These are phyloP conservation scores for Lagenidium giganteum DNA, from an alignment of 352 stramenopile genomes.

Conservation along the genomic window DNA sequence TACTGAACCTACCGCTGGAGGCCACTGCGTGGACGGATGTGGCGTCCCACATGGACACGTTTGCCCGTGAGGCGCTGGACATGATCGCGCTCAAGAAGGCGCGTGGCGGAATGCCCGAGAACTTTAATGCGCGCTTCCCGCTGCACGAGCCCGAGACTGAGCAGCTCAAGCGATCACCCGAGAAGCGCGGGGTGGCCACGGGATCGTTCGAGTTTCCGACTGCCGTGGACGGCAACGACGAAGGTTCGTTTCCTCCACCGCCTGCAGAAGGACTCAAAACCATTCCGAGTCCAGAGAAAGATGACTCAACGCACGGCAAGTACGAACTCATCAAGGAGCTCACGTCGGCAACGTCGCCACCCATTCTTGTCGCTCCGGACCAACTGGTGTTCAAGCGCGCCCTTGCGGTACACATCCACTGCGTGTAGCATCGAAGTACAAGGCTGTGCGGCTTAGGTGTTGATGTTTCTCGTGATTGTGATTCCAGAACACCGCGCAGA, in stretches of 20 bases:
- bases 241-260: conserved; percentile 6
- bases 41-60: conserved; percentile 59
- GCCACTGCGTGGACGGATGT: conserved; percentile 36
- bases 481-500: conserved; percentile 24
- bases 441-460: no score
- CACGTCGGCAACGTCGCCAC: conserved; percentile 6
- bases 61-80: conserved; percentile 62
- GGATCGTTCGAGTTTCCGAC: conserved; percentile 34
- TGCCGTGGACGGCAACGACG: conserved; percentile 16
- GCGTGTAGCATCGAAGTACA: no score
- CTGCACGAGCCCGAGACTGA: conserved; percentile 56
- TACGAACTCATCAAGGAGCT: no score
- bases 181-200: conserved; percentile 22
- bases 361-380: conserved; percentile 56
- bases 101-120: conserved; percentile 56
- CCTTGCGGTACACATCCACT: conserved; percentile 14
- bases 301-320: no score
- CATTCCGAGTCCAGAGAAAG: conserved; percentile 21
- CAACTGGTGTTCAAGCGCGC: conserved; percentile 63
- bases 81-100: conserved; percentile 58
- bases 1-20: conserved; percentile 61
- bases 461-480: no score
- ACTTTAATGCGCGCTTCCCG: conserved; percentile 55
- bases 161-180: conserved; percentile 32
- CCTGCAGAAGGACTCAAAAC: conserved; percentile 9